Base-by-base conservation (phyloP, 257 asterid species). In the Knoxia roxburghii region DNA sequence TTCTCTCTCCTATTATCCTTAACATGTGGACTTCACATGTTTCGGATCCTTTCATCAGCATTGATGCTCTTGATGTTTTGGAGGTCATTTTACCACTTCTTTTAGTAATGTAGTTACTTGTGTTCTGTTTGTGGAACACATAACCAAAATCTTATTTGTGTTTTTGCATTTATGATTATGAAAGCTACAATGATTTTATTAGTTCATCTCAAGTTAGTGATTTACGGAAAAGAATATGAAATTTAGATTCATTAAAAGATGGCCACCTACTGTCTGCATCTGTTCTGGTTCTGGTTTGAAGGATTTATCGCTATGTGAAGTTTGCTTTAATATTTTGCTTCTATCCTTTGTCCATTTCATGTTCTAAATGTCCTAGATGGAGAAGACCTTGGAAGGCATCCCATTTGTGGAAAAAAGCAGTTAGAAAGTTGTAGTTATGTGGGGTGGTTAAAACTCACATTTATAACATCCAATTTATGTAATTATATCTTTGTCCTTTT, bases 11-110 rank as follows among this genome's bases (percentile, higher is more conserved):
- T 26, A 78, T 88, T 70, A 84, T 93, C 71, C 99, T 93, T 72
- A 86, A 85, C 75, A 78, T 88, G 92, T 93, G 99, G 99, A 97
- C 92, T 69, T 84, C 90, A 55, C 88, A 93, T 79, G 88, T 88
- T 77, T 87, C 92, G n/a, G 95, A 93, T 71, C 99, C 99, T 70
- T 93, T 93, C 76, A 87, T 86, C 75, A 84, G 96, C 82, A 90
- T 90, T 70, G 97, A 93, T 71, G 95, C 96, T 71, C 92, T 90
- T 40, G 99, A 93, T 81, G 96, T 93, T 76, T 75, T 93, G 82
- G 97, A 93, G 97, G 99, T 90, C 77, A 67, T 68, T 24, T 66
- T 61, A 56, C 52, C 7, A 0, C 2, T 43, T 7, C 15, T 37
- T 56, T 64, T 18, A 48, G 43, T 24, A 23, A 41, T 40, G 67